These are phyloP conservation scores for Meripilus lineatus DNA, from an alignment of 1,284 basidiomycete species.

Conservation along the genomic window DNA sequence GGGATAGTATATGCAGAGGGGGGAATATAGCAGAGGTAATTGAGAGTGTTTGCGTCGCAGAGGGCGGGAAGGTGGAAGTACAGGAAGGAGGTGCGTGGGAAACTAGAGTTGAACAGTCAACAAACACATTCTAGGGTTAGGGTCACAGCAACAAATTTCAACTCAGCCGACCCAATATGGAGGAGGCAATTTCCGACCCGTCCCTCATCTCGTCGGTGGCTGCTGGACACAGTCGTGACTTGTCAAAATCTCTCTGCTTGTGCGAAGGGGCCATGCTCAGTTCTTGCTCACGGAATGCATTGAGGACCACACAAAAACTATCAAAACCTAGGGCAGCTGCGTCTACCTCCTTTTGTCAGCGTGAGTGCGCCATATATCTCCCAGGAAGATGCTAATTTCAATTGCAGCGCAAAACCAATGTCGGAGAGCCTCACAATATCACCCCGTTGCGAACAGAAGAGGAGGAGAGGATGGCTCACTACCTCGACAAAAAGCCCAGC, in stretches of 20 bases:
- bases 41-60: background rate
- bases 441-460: too few relatives aligned
- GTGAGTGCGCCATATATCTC: too few relatives aligned
- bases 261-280: constrained; percentile 32
- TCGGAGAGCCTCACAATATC: background rate
- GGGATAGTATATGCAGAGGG: background rate
- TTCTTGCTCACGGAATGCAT: constrained; percentile 30
- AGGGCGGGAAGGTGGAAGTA: background rate
- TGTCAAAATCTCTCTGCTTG: background rate
- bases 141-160: too few relatives aligned
- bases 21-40: background rate
- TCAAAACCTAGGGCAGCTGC: background rate
- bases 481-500: background rate
- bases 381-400: background rate
- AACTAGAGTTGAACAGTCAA: background rate
- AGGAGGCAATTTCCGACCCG: too few relatives aligned
- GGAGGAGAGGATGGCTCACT: background rate
- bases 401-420: background rate
- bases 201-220: too few relatives aligned
- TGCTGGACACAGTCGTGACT: background rate
- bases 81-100: background rate
- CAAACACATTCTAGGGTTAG: too few relatives aligned
- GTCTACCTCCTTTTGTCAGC: background rate
- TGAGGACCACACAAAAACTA: background rate
- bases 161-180: too few relatives aligned